Percentiles rank a stretch among this genome's conserved stretches.
Evolutionary conservation across 1,139 yeast genomes (phyloP).

Genomic region (Kodamaea sp.): DNA sequence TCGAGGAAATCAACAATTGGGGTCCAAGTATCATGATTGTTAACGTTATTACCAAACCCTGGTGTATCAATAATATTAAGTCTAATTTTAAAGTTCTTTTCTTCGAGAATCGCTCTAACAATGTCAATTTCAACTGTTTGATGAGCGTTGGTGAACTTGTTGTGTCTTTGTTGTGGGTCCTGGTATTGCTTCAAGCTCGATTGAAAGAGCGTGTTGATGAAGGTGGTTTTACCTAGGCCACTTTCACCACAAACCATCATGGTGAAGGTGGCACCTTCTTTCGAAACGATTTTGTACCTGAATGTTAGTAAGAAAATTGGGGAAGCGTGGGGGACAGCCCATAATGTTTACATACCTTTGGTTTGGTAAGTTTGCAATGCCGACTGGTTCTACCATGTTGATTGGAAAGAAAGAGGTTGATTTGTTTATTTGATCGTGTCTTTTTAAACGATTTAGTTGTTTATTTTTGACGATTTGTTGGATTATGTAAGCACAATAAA

Average conservation of each 20-base stretch:
- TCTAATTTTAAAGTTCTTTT: conserved; percentile 80
- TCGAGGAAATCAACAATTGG: conserved; percentile 91
- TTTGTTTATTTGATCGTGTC: conserved; percentile 8
- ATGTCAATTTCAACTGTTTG: conserved; percentile 91
- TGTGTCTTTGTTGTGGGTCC: conserved; percentile 66
- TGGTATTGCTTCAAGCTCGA: conserved; percentile 61
- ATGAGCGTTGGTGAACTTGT: conserved; percentile 56
- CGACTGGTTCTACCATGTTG: conserved; percentile 51
- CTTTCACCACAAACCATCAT: conserved; percentile 95
- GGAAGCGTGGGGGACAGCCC: not conserved
- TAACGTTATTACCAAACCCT: conserved; percentile 95
- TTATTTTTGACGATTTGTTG: conserved; percentile 4
- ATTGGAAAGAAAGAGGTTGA: not conserved
- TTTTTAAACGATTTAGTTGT: conserved; percentile 3
- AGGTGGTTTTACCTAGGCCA: conserved; percentile 92
- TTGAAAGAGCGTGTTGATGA: conserved; percentile 86
- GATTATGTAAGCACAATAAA: conserved; percentile 5
- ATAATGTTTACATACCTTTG: conserved; percentile 59
- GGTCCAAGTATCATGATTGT: conserved; percentile 90
- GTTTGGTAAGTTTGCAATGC: conserved; percentile 87
- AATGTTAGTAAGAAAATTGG: conserved; percentile 15
- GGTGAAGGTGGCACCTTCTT: conserved; percentile 86
- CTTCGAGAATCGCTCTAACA: conserved; percentile 87
- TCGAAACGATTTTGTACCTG: conserved; percentile 83
- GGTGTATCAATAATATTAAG: conserved; percentile 94